Conservation (phyloP, 306 rosid species). For the Cucumis melo region DNA sequence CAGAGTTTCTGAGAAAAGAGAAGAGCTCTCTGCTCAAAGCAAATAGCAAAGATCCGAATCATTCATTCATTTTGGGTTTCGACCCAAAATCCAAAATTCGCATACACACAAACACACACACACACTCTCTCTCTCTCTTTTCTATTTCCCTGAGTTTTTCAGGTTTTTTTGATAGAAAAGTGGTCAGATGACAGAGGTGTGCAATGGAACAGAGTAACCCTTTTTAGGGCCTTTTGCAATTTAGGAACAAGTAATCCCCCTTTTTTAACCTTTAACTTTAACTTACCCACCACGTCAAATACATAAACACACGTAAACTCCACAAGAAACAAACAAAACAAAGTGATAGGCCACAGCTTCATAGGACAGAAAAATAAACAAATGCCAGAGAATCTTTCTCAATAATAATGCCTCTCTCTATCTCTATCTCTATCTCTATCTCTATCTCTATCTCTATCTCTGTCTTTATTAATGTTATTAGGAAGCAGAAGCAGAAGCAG, state of each 20-base stretch:
- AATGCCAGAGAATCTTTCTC: neutral
- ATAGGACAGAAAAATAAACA: neutral
- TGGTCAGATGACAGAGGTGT: neutral
- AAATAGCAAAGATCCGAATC: slow-evolving; percentile 3
- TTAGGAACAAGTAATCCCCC: neutral
- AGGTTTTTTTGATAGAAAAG: neutral
- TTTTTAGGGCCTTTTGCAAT: neutral
- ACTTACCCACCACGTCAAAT: neutral
- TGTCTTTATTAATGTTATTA: neutral
- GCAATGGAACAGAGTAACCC: neutral
- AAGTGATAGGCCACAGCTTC: no score
- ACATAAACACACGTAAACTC: neutral
- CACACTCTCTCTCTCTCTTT: no score
- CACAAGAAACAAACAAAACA: neutral
- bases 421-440: no score
- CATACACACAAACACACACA: no score
- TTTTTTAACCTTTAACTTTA: neutral
- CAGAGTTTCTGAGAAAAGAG: neutral
- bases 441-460: neutral
- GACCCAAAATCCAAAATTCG: neutral
- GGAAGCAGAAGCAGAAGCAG: neutral
- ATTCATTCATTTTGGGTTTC: neutral
- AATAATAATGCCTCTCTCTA: neutral
- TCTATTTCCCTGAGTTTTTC: neutral
- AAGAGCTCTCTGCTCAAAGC: slow-evolving; percentile 2